A percentile compares a stretch with the other conserved stretches of the same genome.
phyloP scores from a whole-genome alignment of 1,284 basidiomycete species.

The Leccinum colubrinum region DNA sequence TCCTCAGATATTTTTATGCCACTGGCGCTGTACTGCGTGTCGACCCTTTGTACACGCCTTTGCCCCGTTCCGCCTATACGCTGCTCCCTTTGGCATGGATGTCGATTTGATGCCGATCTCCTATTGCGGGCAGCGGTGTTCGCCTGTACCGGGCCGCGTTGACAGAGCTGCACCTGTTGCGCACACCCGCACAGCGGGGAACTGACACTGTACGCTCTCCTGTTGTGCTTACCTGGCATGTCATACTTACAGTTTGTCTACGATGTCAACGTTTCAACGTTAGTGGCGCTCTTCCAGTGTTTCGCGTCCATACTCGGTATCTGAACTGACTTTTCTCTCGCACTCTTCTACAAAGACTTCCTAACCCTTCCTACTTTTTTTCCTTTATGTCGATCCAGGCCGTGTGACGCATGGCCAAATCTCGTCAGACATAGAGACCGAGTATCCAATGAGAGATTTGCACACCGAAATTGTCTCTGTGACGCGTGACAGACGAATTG shows the following conservation, averaged over 20 bases:
- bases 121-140: neutral
- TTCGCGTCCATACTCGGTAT: neutral
- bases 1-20: neutral
- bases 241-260: neutral
- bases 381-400: too few relatives aligned
- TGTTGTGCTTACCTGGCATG: neutral
- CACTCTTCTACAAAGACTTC: neutral
- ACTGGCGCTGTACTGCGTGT: neutral
- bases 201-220: neutral
- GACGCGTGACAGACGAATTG: too few relatives aligned
- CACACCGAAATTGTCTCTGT: too few relatives aligned
- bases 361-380: too few relatives aligned
- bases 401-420: too few relatives aligned
- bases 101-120: neutral
- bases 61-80: neutral
- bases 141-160: neutral
- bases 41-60: neutral
- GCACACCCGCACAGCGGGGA: neutral
- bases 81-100: neutral
- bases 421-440: too few relatives aligned
- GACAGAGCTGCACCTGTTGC: neutral
- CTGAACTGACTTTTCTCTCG: neutral
- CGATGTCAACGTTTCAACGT: too few relatives aligned
- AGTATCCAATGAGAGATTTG: too few relatives aligned
- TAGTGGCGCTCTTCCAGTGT: neutral